A percentile compares a stretch with the other conserved stretches of the same genome.
Evolutionary conservation across 805 yeast species (phyloP).

Genomic region (Wickerhamiella azymoides): DNA sequence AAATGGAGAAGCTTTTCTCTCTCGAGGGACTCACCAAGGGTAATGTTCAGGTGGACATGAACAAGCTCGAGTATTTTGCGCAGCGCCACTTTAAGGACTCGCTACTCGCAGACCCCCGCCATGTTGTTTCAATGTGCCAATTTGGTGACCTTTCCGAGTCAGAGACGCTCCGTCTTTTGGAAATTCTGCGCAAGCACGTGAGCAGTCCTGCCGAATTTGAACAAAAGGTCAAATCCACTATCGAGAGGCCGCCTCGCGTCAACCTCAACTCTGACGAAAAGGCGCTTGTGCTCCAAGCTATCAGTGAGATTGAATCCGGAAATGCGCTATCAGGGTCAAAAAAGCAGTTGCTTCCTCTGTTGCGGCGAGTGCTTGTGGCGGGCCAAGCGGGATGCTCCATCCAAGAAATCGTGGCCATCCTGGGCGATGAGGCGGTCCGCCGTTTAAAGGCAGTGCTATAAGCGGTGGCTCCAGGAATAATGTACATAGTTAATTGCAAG

Average conservation of each 20-base stretch:
- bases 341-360: conserved; percentile 34
- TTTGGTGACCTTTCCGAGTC: conserved; percentile 18
- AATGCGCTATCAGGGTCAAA: conserved; percentile 10
- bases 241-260: conserved; percentile 5
- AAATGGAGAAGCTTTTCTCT: conserved; percentile 43
- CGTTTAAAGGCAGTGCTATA: too few relatives aligned
- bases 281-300: not conserved
- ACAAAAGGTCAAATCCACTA: conserved; percentile 25
- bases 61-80: conserved; percentile 65
- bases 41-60: conserved; percentile 77
- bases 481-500: too few relatives aligned
- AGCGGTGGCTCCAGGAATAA: too few relatives aligned
- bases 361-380: conserved; percentile 60
- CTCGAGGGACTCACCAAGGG: conserved; percentile 75
- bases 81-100: conserved; percentile 44
- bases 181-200: conserved; percentile 35
- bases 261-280: conserved; percentile 6
- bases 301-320: not conserved
- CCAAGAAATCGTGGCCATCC: conserved; percentile 38
- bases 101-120: conserved; percentile 25
- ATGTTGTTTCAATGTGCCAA: conserved; percentile 13
- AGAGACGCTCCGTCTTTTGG: conserved; percentile 31
- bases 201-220: conserved; percentile 41
- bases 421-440: conserved; percentile 29
- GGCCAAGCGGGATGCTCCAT: conserved; percentile 56